Evolutionary conservation across 176 grass and related monocot species (phyloP), one percentile per base, ranked within the genome.

Genomic region (Aegilops longissima): DNA sequence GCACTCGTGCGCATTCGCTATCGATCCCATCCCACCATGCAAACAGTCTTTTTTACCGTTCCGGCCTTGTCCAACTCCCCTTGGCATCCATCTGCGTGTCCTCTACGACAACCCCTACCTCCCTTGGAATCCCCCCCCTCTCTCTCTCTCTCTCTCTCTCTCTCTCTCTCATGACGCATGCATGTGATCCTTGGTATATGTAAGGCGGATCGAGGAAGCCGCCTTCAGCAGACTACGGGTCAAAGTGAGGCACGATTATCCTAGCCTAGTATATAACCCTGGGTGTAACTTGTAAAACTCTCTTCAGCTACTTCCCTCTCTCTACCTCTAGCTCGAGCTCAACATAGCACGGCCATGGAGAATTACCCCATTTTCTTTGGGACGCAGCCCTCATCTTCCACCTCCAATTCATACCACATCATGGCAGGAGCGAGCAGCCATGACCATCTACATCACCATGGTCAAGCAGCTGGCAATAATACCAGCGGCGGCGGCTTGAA

Each of bases 21-120:
- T 44, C 13, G 21, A 66, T 12, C 18, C 1, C 4, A 65, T 29
- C 17, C 1, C 4, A 56, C 2, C 35, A 81, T 58, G 45, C 77
- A 86, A 82, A 25, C 44, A 27, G 74, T 31, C 9, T 25, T 71
- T n/a, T 34, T 25, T n/a, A 42, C 17, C 36, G 0, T 2, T 9
- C 36, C 45, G 45, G 45, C 3, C 2, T 7, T 13, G 27, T 27
- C 66, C 67, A 5, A 9, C 39, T 9, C 39, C 39, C 83, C 86
- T 67, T n/a, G 29, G 21, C 52, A 52, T 81, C 80, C 49, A 66
- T 86, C 78, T 68, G 77, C 94, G 87, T 94, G 92, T 66, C 86
- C 83, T 94, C 80, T 81, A 97, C 88, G 94, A 70, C 86, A 71
- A 51, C 74, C 14, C 39, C 59, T 34, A 23, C n/a, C 29, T 52